These are phyloP conservation scores for Didymella arachidicola DNA, from an alignment of 2,329 filamentous ascomycete genomes.

Conservation along the genomic window DNA sequence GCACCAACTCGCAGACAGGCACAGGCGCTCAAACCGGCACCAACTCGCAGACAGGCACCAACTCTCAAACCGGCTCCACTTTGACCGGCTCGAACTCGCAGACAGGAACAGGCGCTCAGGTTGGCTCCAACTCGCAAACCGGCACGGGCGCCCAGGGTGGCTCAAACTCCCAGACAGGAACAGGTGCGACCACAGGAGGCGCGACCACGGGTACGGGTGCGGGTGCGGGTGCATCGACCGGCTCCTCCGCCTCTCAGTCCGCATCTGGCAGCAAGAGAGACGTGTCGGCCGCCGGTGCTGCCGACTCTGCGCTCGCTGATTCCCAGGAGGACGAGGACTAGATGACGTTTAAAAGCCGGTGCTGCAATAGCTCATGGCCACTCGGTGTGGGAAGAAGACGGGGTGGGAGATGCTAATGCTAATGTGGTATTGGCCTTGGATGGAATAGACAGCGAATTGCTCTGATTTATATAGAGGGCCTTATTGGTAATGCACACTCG, in stretches of 20 bases:
- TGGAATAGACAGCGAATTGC: neutral
- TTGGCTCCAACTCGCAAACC: slow-evolving; percentile 4
- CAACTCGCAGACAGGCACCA: neutral
- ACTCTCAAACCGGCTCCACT: neutral
- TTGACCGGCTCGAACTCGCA: slow-evolving; percentile 4
- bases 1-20: neutral
- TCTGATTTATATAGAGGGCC: neutral
- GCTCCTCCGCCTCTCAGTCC: slow-evolving; percentile 7
- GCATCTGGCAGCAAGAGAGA: slow-evolving; percentile 7
- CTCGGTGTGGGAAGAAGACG: neutral
- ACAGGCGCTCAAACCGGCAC: slow-evolving; percentile 6
- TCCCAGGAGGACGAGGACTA: neutral
- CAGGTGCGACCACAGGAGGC: neutral
- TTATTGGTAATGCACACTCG: neutral
- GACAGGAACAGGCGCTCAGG: neutral
- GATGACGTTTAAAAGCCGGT: neutral
- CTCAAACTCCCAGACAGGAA: neutral
- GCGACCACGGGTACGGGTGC: neutral
- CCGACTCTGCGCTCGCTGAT: slow-evolving; percentile 8
- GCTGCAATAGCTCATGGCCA: no score
- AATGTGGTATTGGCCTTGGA: neutral
- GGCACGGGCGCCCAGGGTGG: neutral
- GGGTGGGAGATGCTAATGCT: neutral
- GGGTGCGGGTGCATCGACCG: slow-evolving; percentile 7
- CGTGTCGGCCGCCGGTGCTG: slow-evolving; percentile 11